Percentiles rank a stretch among this genome's conserved stretches.
phyloP scores from a whole-genome alignment of 352 stramenopile species.

The Phytophthora podocarpi region DNA sequence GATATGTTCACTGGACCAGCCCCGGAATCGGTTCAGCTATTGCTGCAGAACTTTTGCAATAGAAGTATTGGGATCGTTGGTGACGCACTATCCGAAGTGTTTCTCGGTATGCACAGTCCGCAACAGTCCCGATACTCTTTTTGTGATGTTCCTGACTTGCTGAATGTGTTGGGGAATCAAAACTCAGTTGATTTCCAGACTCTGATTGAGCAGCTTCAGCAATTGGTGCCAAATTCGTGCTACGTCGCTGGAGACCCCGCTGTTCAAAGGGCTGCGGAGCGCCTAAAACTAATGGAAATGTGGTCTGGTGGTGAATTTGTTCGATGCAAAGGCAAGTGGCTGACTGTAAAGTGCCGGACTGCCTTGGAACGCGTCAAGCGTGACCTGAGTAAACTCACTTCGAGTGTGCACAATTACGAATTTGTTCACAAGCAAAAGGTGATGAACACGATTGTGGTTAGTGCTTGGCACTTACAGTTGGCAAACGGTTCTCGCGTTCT shows the following conservation, averaged over 20 bases:
- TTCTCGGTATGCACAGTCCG: neutral
- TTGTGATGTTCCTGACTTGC: too few relatives aligned
- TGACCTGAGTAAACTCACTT: neutral
- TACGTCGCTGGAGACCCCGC: too few relatives aligned
- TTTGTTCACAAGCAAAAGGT: neutral
- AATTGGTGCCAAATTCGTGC: too few relatives aligned
- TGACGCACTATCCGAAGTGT: neutral
- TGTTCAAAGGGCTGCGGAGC: too few relatives aligned
- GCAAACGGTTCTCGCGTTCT: neutral
- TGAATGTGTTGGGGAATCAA: too few relatives aligned
- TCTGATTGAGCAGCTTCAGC: too few relatives aligned
- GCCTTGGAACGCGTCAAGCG: neutral
- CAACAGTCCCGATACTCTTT: too few relatives aligned
- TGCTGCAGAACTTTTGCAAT: neutral
- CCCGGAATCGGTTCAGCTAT: slow-evolving; percentile 9
- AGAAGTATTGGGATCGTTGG: slow-evolving; percentile 1
- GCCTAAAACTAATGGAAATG: too few relatives aligned
- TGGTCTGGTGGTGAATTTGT: too few relatives aligned
- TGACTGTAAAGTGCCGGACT: neutral
- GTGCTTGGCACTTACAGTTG: slow-evolving; percentile 2
- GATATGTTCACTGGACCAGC: neutral
- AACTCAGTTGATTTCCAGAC: too few relatives aligned
- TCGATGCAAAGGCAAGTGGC: too few relatives aligned
- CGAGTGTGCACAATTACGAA: neutral
- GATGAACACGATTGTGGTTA: neutral